Evolutionary conservation across 305 asterid species (phyloP), one percentile per base, ranked within the genome.

Genomic region (Salvia sclarea): DNA sequence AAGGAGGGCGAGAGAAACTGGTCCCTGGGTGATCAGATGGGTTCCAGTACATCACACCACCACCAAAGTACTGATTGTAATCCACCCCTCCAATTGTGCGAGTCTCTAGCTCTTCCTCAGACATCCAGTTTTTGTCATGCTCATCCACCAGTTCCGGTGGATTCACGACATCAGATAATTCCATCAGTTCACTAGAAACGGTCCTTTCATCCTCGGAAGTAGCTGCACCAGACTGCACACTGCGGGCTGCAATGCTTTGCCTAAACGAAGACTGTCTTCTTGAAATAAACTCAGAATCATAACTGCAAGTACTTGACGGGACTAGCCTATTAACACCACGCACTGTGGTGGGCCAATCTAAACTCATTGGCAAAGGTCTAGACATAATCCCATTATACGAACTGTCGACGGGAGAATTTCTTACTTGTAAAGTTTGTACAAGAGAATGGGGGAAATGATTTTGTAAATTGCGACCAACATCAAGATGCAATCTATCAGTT

Each of bases 21-120:
- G 86, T 79, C 76, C 88, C 95, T 24, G 86, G 96, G 81, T 80
- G 91, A 83, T 94, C 99, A 62, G 96, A 85, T 53, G 98, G 93
- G 75, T 88, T 74, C 99, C 99, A 94, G 75, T 94, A 94, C 99
- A 94, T 94, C 78, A 94, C 96, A 52, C 99, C 99, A 44, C 97
- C 97, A 59, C 99, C 99, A 79, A 94, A 94, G 73, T 85, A 82
- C 78, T 94, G 95, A 81, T 80, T 94, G 76, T 91, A 94, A 79
- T 94, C 99, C 88, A 89, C 67, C 52, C 90, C 96, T 61, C 89
- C 68, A 66, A 87, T 76, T 61, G 93, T 88, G 74, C 85, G 98
- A 57, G 88, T 78, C 83, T 94, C 99, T 62, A 80, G 75, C 80
- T 94, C 97, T 71, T 94, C 99, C 83, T 94, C 99, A 62, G 99